Conservation (phyloP, 129 eudicot genomes). For the Chrysanthemum seticuspe region DNA sequence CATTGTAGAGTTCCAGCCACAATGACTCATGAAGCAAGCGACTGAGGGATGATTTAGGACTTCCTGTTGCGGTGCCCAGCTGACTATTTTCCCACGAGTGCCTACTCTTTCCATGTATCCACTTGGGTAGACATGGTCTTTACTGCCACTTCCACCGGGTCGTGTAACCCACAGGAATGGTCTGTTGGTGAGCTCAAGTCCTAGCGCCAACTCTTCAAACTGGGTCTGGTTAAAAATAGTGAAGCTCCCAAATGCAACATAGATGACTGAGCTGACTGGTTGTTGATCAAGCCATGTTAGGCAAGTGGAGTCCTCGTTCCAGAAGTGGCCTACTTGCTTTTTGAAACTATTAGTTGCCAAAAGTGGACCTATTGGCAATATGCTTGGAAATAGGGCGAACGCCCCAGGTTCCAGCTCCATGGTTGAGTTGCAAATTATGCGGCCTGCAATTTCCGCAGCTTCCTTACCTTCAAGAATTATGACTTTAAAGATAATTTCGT, state of each 20-base stretch:
- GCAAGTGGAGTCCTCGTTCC: conserved; percentile 58
- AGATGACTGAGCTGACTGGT: conserved; percentile 37
- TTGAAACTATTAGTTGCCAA: conserved; percentile 40
- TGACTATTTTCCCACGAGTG: conserved; percentile 38
- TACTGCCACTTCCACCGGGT: conserved; percentile 22
- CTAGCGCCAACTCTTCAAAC: conserved; percentile 54
- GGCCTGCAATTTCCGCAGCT: conserved; percentile 28
- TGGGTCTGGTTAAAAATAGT: conserved; percentile 39
- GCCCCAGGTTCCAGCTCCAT: conserved; percentile 47
- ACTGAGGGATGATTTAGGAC: conserved; percentile 59
- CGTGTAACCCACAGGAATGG: conserved; percentile 70
- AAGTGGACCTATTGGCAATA: conserved; percentile 53
- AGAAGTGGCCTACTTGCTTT: conserved; percentile 41
- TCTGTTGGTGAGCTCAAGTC: conserved; percentile 46
- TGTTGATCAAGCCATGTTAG: conserved; percentile 62
- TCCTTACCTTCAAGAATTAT: conserved; percentile 4
- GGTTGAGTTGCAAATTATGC: conserved; percentile 49
- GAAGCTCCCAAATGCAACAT: conserved; percentile 67
- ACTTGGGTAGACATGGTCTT: conserved; percentile 24
- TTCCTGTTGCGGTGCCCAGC: conserved; percentile 68
- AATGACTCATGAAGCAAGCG: conserved; percentile 64
- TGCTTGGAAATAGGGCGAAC: conserved; percentile 29
- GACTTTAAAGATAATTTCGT: conserved; percentile 23
- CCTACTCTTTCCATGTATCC: conserved; percentile 42
- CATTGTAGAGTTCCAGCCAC: conserved; percentile 72